phyloP scores from a whole-genome alignment of 1,284 basidiomycete genomes.

The Malassezia pachydermatis region DNA sequence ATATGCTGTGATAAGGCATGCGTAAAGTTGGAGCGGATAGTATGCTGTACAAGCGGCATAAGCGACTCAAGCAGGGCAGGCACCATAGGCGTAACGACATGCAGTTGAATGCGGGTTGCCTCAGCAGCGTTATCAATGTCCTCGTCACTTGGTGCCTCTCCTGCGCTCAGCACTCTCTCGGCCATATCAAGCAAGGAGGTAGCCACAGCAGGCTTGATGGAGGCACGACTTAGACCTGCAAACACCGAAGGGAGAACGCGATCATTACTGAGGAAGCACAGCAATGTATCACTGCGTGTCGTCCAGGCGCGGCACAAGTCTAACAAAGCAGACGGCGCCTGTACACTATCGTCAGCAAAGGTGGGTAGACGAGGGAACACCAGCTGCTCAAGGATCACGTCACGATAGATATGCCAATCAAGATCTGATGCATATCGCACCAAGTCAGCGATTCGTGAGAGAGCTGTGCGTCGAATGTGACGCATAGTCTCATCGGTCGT shows the following conservation, averaged over 20 bases:
- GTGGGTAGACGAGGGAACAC: slow-evolving; percentile 70
- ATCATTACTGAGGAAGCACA: slow-evolving; percentile 63
- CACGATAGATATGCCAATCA: slow-evolving; percentile 65
- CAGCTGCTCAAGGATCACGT: slow-evolving; percentile 59
- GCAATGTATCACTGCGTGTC: slow-evolving; percentile 56
- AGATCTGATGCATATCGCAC: slow-evolving; percentile 59
- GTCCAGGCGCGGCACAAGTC: slow-evolving; percentile 79
- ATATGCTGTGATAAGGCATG: slow-evolving; percentile 57
- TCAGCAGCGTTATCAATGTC: slow-evolving; percentile 7
- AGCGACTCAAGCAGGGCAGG: slow-evolving; percentile 65
- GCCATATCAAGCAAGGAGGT: slow-evolving; percentile 75
- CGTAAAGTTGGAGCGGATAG: slow-evolving; percentile 39
- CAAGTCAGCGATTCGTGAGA: slow-evolving; percentile 81
- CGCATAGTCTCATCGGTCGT: slow-evolving; percentile 17
- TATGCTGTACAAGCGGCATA: slow-evolving; percentile 49
- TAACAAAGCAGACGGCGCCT: slow-evolving; percentile 77
- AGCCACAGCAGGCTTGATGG: slow-evolving; percentile 77
- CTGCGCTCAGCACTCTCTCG: slow-evolving; percentile 57
- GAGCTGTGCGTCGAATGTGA: slow-evolving; percentile 60
- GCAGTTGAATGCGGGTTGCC: not conserved
- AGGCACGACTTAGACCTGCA: slow-evolving; percentile 66
- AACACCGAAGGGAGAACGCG: slow-evolving; percentile 67
- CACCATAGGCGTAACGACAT: slow-evolving; percentile 65
- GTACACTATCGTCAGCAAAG: slow-evolving; percentile 76
- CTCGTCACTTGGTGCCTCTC: not conserved